Evolutionary conservation across 2,329 filamentous ascomycete genomes (phyloP).

Genomic region (Aureobasidium sp.): DNA sequence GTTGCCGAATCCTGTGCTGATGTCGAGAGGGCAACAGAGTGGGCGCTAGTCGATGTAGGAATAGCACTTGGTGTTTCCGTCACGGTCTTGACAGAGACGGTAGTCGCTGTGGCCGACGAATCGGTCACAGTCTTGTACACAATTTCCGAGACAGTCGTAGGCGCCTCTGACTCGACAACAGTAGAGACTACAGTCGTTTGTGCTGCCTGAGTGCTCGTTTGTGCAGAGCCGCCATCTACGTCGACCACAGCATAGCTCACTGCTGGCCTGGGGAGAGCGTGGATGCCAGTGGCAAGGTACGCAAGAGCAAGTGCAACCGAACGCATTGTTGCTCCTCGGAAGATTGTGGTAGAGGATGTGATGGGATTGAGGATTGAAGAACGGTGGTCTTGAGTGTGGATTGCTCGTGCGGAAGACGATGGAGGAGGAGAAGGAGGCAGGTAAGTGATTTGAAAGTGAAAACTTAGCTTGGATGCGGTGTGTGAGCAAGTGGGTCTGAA

Average conservation of each 20-base stretch:
- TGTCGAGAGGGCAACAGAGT: neutral
- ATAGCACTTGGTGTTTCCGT: conserved; percentile 2
- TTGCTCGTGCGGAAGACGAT: conserved; percentile 6
- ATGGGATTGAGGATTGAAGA: neutral
- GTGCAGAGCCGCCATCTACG: conserved; percentile 19
- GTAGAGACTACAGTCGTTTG: conserved; percentile 21
- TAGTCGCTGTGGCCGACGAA: neutral
- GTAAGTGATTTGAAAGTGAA: neutral
- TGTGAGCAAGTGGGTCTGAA: conserved; percentile 6
- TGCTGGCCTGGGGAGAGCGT: conserved; percentile 23
- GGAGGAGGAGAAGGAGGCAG: neutral
- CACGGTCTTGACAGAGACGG: conserved; percentile 7
- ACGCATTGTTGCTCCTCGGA: conserved; percentile 3
- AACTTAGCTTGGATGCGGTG: conserved; percentile 4
- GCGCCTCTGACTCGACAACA: conserved; percentile 16
- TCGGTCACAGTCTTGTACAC: conserved; percentile 12
- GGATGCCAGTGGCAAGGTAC: conserved; percentile 20
- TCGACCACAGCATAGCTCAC: conserved; percentile 26
- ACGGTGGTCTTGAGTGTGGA: neutral
- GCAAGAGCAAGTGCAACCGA: conserved; percentile 17
- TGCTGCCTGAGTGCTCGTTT: conserved; percentile 15
- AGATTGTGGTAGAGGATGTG: neutral
- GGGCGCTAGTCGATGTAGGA: conserved; percentile 9
- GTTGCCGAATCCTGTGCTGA: conserved; percentile 9
- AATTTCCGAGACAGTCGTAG: conserved; percentile 7